phyloP scores from a whole-genome alignment of 2,329 filamentous ascomycete genomes.

The Trichophyton mentagrophytes region DNA sequence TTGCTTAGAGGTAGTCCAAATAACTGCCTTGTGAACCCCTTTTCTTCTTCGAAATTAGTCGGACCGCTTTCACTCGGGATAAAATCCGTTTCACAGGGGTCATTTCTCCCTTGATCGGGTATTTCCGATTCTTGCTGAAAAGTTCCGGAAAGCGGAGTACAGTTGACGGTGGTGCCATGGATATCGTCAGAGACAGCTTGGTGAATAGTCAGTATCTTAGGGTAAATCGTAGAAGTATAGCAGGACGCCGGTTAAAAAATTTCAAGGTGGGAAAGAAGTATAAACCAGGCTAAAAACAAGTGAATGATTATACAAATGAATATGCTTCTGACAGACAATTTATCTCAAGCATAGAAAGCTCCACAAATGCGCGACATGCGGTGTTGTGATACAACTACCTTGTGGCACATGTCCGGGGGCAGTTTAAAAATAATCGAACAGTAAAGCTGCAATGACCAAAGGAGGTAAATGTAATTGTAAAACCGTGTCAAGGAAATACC shows the following conservation, averaged over 20 bases:
- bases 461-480: conserved; percentile 8
- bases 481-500: conserved; percentile 9
- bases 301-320: background rate
- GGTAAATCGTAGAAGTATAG: background rate
- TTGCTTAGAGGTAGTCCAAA: conserved; percentile 1
- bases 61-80: background rate
- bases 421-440: conserved; percentile 29
- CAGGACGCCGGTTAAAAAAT: background rate
- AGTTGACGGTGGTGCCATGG: background rate
- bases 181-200: background rate
- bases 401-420: conserved; percentile 26
- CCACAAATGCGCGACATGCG: conserved; percentile 4
- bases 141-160: background rate
- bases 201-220: background rate
- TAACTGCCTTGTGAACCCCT: background rate
- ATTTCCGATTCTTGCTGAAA: background rate
- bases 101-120: background rate
- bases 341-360: background rate
- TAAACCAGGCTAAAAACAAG: background rate
- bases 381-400: conserved; percentile 1
- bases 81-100: background rate
- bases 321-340: background rate
- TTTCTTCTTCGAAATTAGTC: background rate
- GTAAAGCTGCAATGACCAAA: conserved; percentile 8
- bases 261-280: background rate